These are phyloP conservation scores for Epichloe gansuensis DNA, from an alignment of 2,329 filamentous ascomycete genomes.

Conservation along the genomic window DNA sequence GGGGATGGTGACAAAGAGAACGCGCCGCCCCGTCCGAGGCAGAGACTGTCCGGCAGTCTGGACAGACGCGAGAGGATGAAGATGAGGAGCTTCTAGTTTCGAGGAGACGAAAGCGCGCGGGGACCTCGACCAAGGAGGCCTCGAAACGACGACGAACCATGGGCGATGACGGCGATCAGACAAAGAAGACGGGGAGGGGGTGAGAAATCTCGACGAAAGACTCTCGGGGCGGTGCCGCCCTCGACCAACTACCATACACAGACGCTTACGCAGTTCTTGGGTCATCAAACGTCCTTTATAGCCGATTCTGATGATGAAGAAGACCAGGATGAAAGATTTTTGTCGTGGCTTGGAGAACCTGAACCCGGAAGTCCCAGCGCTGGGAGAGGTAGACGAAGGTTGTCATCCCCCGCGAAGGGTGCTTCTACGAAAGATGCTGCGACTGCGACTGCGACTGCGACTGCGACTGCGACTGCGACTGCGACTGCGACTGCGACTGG, in stretches of 20 bases:
- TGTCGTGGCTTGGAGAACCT: constrained; percentile 19
- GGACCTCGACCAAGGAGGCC: not conserved
- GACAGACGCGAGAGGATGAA: constrained; percentile 2
- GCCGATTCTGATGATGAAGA: constrained; percentile 27
- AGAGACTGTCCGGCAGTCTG: not conserved
- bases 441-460: not conserved
- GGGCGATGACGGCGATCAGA: constrained; percentile 4
- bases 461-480: not conserved
- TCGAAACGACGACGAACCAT: constrained; percentile 1
- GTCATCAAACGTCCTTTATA: constrained; percentile 16
- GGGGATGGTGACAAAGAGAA: constrained; percentile 9
- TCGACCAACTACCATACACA: constrained; percentile 27
- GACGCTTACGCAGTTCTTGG: constrained; percentile 29
- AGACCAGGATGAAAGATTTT: constrained; percentile 17
- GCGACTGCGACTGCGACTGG: not conserved
- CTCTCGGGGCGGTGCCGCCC: constrained; percentile 18
- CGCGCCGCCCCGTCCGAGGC: not conserved
- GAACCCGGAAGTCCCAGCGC: constrained; percentile 18
- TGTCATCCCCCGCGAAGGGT: not conserved
- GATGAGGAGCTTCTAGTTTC: constrained; percentile 14
- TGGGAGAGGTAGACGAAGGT: constrained; percentile 3
- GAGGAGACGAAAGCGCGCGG: constrained; percentile 12
- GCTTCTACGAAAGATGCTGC: not conserved
- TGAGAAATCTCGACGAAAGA: constrained; percentile 16
- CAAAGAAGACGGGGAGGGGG: not conserved